phyloP scores from a whole-genome alignment of 129 eudicot genomes.

The Flaveria sonorensis region DNA sequence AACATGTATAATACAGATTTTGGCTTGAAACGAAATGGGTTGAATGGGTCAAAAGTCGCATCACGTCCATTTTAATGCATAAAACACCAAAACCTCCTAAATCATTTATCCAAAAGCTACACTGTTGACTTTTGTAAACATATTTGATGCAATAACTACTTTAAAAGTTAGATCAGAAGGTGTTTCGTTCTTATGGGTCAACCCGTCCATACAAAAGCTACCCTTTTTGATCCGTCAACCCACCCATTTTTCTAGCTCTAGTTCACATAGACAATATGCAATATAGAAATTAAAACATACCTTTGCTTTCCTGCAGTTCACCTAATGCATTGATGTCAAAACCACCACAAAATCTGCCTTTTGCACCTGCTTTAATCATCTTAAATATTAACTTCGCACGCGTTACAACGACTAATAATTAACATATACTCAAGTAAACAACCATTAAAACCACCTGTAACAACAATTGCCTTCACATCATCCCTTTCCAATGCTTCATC shows the following conservation, averaged over 20 bases:
- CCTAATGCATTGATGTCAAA: slow-evolving; percentile 83
- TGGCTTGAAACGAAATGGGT: background rate
- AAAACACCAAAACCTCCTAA: background rate
- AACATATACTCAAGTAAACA: slow-evolving; percentile 8
- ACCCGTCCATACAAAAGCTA: background rate
- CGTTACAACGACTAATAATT: slow-evolving; percentile 4
- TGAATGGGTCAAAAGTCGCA: background rate
- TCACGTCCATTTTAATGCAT: background rate
- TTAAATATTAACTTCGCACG: background rate
- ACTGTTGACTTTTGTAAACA: background rate
- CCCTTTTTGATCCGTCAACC: background rate
- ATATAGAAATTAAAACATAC: slow-evolving; percentile 27
- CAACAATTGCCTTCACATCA: slow-evolving; percentile 94
- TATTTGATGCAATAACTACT: background rate
- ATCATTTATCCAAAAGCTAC: slow-evolving; percentile 1
- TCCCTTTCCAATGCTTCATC: slow-evolving; percentile 77
- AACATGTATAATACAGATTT: background rate
- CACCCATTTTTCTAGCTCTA: background rate
- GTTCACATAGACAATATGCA: background rate
- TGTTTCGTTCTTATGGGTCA: background rate
- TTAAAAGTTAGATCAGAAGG: background rate
- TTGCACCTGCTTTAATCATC: slow-evolving; percentile 64
- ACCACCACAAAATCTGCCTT: slow-evolving; percentile 97
- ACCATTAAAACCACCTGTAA: slow-evolving; percentile 59
- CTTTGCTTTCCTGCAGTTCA: slow-evolving; percentile 60